These are phyloP conservation scores for Venturia aucupariae DNA, from an alignment of 2,329 filamentous ascomycete genomes.

Conservation along the genomic window DNA sequence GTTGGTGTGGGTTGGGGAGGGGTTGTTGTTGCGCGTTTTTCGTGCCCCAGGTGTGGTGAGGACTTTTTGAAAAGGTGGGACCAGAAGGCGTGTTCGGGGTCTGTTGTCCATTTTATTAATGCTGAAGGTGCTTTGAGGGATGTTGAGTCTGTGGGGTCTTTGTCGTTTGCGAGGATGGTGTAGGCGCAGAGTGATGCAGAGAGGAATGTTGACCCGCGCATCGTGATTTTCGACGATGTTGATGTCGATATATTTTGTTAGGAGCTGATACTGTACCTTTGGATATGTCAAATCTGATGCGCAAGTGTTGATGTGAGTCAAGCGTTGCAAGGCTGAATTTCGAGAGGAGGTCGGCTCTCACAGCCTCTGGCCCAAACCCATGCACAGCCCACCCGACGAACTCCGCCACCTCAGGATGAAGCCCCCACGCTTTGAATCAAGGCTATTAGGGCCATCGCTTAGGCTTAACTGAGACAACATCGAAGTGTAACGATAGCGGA, in stretches of 20 bases:
- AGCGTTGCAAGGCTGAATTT: not conserved
- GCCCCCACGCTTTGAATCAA: not conserved
- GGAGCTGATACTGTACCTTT: not conserved
- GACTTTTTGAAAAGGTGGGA: not conserved
- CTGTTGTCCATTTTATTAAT: conserved; percentile 6
- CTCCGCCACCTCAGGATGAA: not conserved
- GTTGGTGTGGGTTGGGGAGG: not conserved
- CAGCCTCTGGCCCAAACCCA: not conserved
- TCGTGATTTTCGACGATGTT: not conserved
- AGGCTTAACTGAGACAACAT: not conserved
- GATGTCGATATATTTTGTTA: not conserved
- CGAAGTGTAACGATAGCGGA: not conserved
- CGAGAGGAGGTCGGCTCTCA: not conserved
- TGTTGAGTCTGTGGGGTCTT: not conserved
- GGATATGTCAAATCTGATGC: not conserved
- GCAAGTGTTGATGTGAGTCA: not conserved
- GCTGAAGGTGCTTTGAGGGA: not conserved
- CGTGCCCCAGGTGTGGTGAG: not conserved
- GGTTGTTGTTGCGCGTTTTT: conserved; percentile 1
- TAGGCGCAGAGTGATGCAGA: not conserved
- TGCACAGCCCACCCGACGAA: not conserved
- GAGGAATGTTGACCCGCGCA: not conserved
- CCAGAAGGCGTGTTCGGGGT: not conserved
- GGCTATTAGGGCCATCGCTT: not conserved
- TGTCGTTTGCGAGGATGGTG: not conserved